Evolutionary conservation across 371 early-diverging fungal genomes (phyloP).

Genomic region (Syncephalastrum contaminatum): DNA sequence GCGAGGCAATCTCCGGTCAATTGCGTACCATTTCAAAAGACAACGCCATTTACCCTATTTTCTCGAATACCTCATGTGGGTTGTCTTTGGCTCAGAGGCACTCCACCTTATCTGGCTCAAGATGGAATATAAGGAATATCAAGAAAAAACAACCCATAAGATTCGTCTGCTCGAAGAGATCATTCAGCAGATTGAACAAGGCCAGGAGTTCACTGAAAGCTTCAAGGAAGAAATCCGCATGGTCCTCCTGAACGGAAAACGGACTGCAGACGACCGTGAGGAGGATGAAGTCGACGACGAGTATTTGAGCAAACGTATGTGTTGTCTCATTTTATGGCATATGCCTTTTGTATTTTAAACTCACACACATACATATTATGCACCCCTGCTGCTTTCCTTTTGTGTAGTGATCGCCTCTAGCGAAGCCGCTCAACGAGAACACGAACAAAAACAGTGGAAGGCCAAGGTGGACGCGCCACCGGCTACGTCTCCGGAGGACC

Average conservation of each 20-base stretch:
- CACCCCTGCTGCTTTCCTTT: slow-evolving; percentile 1
- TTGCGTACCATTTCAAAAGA: slow-evolving; percentile 42
- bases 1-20: slow-evolving; percentile 10
- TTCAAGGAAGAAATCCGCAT: slow-evolving; percentile 41
- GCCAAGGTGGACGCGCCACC: too few species aligned
- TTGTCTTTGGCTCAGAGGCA: slow-evolving; percentile 48
- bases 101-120: slow-evolving; percentile 53
- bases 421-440: slow-evolving; percentile 1
- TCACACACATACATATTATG: not conserved
- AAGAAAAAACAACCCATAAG: slow-evolving; percentile 42
- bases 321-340: not conserved
- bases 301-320: slow-evolving; percentile 34
- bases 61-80: slow-evolving; percentile 52
- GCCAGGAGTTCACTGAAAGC: slow-evolving; percentile 29
- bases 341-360: not conserved
- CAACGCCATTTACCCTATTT: slow-evolving; percentile 47
- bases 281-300: slow-evolving; percentile 34
- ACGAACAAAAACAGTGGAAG: too few species aligned
- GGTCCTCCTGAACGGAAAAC: slow-evolving; percentile 28
- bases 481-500: too few species aligned
- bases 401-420: slow-evolving; percentile 21
- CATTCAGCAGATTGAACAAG: slow-evolving; percentile 35
- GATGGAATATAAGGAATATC: slow-evolving; percentile 47
- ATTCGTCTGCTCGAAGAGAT: slow-evolving; percentile 39
- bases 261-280: slow-evolving; percentile 2